Conservation (phyloP, 805 yeast species). For the Candida anglica region DNA sequence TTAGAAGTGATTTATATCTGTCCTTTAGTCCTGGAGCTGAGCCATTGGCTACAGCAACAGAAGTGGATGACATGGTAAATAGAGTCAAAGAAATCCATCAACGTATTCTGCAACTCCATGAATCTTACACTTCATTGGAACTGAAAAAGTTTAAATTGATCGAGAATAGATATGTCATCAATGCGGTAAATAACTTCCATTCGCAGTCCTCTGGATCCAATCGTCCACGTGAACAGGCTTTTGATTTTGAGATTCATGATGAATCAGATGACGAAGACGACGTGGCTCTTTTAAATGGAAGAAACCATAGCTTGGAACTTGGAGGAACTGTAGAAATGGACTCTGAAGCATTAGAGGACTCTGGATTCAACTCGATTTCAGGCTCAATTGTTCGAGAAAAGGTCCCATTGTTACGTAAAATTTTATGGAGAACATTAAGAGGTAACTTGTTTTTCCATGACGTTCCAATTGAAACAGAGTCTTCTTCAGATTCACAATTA, state of each 20-base stretch:
- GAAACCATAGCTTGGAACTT: constrained; percentile 17
- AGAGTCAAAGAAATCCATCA: constrained; percentile 21
- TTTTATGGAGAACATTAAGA: constrained; percentile 40
- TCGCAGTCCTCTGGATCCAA: constrained; percentile 11
- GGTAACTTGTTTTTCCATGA: constrained; percentile 41
- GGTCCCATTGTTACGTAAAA: constrained; percentile 33
- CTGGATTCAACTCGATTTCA: constrained; percentile 28
- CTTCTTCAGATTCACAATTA: constrained; percentile 7
- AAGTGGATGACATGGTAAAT: constrained; percentile 28
- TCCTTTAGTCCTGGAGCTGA: constrained; percentile 52
- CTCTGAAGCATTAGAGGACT: constrained; percentile 12
- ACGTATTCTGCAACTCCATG: constrained; percentile 34
- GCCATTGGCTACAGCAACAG: constrained; percentile 30
- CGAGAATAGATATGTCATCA: constrained; percentile 34
- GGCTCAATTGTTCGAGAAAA: constrained; percentile 35
- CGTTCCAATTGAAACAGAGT: constrained; percentile 24
- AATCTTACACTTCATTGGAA: constrained; percentile 25
- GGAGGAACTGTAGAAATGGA: constrained; percentile 15
- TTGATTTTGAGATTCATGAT: constrained; percentile 14
- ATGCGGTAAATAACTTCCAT: constrained; percentile 31
- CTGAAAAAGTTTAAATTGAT: constrained; percentile 17
- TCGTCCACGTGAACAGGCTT: constrained; percentile 9
- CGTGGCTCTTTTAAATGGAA: constrained; percentile 21
- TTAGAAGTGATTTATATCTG: constrained; percentile 20
- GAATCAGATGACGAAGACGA: constrained; percentile 21